Evolutionary conservation across 768 basidiomycete species (phyloP), one percentile per base, ranked within the genome.

Genomic region (Suillus subluteus): DNA sequence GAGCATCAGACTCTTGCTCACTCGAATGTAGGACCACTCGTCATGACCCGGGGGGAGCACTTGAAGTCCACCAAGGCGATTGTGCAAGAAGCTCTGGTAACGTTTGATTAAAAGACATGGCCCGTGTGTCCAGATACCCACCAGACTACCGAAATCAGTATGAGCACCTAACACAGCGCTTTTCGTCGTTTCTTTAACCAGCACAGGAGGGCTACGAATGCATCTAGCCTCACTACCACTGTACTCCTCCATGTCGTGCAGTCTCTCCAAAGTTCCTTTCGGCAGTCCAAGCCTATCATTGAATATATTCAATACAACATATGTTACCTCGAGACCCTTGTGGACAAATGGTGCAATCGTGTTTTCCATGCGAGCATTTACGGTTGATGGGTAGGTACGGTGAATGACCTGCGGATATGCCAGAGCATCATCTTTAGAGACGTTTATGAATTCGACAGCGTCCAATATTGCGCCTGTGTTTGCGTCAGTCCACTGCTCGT

Each of bases 121-220:
- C 11, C 23, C 23, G 26, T 40, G 9, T 40, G 5, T 26, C n/a
- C 11, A 46, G 38, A 18, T 26, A 59, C 84, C 73, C 69, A 88
- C 88, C 65, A 91, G 73, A 21, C 87, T 87, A 23, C 90, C 88
- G 68, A 91, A 91, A 74, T 91, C 90, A 2, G 89, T 90, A 73
- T 91, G 91, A 0, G 86, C 85, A 21, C 89, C 88, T 26, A 54
- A 0, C 0, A 80, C 79, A 18, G 80, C 76, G 54, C 74, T 81
- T 18, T 80, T 76, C 9, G 73, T 73, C 8, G 65, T 6, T 6
- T 62, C 37, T 21, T 75, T 73, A 0, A 68, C 69, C 4, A 76
- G 74, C 65, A 73, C 79, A 1, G 81, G 82, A 1, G 86, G 83
- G 37, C 79, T 85, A 69, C 76, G 85, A 67, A 86, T 87, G 15